Evolutionary conservation across 1,284 basidiomycete genomes (phyloP).

Genomic region (Inonotus obliquus): DNA sequence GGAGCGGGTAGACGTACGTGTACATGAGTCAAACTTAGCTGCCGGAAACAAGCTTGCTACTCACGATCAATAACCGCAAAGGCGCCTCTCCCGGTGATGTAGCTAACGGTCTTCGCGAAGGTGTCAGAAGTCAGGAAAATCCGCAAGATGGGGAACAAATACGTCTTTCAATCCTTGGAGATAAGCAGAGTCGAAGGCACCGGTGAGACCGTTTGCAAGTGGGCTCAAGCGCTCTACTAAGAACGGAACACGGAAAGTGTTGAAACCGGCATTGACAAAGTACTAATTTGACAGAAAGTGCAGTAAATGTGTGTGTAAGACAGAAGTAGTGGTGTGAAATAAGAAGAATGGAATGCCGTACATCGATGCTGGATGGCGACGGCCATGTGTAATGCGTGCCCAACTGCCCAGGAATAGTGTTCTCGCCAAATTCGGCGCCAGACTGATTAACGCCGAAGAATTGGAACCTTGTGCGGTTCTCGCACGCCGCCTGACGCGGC

Average conservation of each 20-base stretch:
- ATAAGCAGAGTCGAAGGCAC: constrained; percentile 49
- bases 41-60: neutral
- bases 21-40: neutral
- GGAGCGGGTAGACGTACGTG: constrained; percentile 6
- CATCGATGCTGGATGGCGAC: constrained; percentile 41
- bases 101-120: constrained; percentile 40
- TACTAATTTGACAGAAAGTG: constrained; percentile 28
- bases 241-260: constrained; percentile 62
- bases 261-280: constrained; percentile 54
- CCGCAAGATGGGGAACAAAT: neutral
- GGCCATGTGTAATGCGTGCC: constrained; percentile 48
- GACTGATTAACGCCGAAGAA: constrained; percentile 61
- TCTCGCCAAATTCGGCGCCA: constrained; percentile 53
- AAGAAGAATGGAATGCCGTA: constrained; percentile 22
- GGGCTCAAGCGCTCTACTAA: constrained; percentile 52
- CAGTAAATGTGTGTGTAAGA: constrained; percentile 15
- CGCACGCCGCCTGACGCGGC: constrained; percentile 16
- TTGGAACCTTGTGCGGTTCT: constrained; percentile 48
- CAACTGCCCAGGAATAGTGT: constrained; percentile 40
- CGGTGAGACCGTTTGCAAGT: constrained; percentile 41
- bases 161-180: constrained; percentile 45
- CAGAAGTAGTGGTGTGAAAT: constrained; percentile 4
- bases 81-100: constrained; percentile 57
- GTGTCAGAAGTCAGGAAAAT: neutral
- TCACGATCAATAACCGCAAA: constrained; percentile 55